phyloP scores from a whole-genome alignment of 495 filamentous ascomycete genomes.

The Aspergillus hancockii region DNA sequence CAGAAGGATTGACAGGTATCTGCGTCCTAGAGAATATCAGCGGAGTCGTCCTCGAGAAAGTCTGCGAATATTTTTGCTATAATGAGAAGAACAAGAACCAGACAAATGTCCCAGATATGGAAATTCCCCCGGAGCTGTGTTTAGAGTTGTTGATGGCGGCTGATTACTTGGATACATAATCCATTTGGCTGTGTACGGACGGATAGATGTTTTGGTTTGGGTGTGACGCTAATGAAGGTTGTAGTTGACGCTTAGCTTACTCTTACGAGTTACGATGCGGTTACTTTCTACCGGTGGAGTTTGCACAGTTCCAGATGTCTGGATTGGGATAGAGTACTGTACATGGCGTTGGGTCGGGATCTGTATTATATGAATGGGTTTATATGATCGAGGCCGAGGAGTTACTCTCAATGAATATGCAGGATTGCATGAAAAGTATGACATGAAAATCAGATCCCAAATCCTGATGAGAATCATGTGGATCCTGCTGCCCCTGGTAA shows the following conservation, averaged over 20 bases:
- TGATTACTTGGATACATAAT: constrained; percentile 65
- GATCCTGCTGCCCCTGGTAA: not conserved
- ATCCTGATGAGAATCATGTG: not conserved
- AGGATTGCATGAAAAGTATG: not conserved
- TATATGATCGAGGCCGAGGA: no score
- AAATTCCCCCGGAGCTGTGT: constrained; percentile 73
- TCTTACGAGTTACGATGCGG: not conserved
- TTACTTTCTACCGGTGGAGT: not conserved
- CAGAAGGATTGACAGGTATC: constrained; percentile 64
- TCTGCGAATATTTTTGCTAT: constrained; percentile 90
- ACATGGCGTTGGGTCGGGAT: constrained; percentile 5
- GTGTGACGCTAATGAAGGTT: not conserved
- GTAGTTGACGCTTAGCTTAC: not conserved
- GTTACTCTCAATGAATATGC: no score
- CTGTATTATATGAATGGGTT: constrained; percentile 10
- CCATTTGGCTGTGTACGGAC: constrained; percentile 12
- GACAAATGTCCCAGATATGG: constrained; percentile 87
- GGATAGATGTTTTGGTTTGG: not conserved
- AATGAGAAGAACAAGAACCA: constrained; percentile 76
- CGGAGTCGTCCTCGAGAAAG: constrained; percentile 81
- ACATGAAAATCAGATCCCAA: not conserved
- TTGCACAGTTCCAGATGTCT: not conserved
- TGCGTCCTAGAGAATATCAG: constrained; percentile 76
- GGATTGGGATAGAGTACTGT: not conserved
- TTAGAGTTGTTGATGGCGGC: constrained; percentile 81